These are phyloP conservation scores for Peronospora belbahrii DNA, from an alignment of 352 stramenopile species.

Conservation along the genomic window DNA sequence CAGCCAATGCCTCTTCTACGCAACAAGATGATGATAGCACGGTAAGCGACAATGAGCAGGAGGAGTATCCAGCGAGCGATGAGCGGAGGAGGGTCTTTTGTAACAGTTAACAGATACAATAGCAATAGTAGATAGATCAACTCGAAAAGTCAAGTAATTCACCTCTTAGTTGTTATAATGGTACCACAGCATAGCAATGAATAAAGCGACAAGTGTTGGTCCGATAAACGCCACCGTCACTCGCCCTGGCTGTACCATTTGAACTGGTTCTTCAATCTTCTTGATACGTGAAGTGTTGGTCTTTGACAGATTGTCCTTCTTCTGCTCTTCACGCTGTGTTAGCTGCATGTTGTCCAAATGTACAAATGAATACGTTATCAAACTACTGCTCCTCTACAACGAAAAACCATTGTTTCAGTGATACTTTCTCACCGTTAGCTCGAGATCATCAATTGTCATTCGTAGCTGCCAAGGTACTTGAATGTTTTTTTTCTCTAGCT, in stretches of 20 bases:
- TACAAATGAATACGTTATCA: background rate
- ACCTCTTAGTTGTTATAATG: slow-evolving; percentile 21
- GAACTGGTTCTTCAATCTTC: slow-evolving; percentile 1
- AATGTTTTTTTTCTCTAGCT: slow-evolving; percentile 35
- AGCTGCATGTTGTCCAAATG: slow-evolving; percentile 6
- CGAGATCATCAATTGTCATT: slow-evolving; percentile 74
- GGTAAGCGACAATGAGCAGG: too few relatives aligned
- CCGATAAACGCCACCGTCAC: slow-evolving; percentile 38
- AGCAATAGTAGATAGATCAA: background rate
- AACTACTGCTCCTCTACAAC: background rate
- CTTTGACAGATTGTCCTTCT: slow-evolving; percentile 11
- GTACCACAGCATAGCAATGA: slow-evolving; percentile 43
- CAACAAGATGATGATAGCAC: too few relatives aligned
- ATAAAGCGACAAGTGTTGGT: slow-evolving; percentile 38
- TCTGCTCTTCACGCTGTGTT: slow-evolving; percentile 40
- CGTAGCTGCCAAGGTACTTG: slow-evolving; percentile 57
- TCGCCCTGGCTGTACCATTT: slow-evolving; percentile 17
- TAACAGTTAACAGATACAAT: background rate
- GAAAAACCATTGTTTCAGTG: background rate
- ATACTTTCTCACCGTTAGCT: slow-evolving; percentile 55
- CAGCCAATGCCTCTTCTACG: too few relatives aligned
- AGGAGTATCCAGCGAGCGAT: background rate
- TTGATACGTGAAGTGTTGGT: background rate
- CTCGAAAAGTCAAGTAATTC: background rate
- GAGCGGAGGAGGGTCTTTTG: background rate